A percentile compares a stretch with the other conserved stretches of the same genome.
These are phyloP conservation scores for Apophysomyces elegans DNA, from an alignment of 371 early-diverging fungal species.

Conservation along the genomic window DNA sequence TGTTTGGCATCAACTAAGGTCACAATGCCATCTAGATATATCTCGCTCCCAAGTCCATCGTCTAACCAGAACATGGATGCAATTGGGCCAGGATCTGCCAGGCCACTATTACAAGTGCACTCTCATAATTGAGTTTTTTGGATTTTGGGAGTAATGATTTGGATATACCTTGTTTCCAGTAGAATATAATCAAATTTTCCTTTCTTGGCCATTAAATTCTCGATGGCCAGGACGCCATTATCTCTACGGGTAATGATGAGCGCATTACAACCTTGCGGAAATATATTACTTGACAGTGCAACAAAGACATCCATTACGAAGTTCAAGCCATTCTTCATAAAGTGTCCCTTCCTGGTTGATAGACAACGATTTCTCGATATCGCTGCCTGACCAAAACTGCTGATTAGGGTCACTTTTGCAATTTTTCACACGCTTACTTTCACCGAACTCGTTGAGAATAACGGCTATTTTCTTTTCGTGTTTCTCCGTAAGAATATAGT, in stretches of 20 bases:
- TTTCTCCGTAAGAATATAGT: slow-evolving; percentile 86
- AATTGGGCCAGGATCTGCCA: slow-evolving; percentile 91
- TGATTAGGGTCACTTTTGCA: neutral
- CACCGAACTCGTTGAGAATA: slow-evolving; percentile 89
- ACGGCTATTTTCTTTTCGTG: slow-evolving; percentile 96
- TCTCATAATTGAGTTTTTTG: no score
- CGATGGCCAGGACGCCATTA: slow-evolving; percentile 93
- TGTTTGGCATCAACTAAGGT: slow-evolving; percentile 93
- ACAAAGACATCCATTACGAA: slow-evolving; percentile 96
- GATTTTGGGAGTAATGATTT: no score
- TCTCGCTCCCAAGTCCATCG: slow-evolving; percentile 85
- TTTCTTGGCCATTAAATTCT: slow-evolving; percentile 88
- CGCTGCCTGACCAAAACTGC: slow-evolving; percentile 61
- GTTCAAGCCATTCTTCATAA: slow-evolving; percentile 96
- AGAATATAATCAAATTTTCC: slow-evolving; percentile 94
- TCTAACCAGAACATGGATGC: slow-evolving; percentile 98
- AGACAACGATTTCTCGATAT: slow-evolving; percentile 92
- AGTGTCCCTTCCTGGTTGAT: slow-evolving; percentile 79
- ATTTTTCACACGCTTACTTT: slow-evolving; percentile 43
- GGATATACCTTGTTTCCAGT: slow-evolving; percentile 79
- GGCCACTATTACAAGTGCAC: slow-evolving; percentile 39
- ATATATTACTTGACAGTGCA: slow-evolving; percentile 87
- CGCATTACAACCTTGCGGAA: neutral
- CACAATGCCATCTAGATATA: slow-evolving; percentile 93
- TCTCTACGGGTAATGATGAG: slow-evolving; percentile 60